Evolutionary conservation across 176 grass and related monocot species (phyloP).

Genomic region (Aegilops sharonensis): DNA sequence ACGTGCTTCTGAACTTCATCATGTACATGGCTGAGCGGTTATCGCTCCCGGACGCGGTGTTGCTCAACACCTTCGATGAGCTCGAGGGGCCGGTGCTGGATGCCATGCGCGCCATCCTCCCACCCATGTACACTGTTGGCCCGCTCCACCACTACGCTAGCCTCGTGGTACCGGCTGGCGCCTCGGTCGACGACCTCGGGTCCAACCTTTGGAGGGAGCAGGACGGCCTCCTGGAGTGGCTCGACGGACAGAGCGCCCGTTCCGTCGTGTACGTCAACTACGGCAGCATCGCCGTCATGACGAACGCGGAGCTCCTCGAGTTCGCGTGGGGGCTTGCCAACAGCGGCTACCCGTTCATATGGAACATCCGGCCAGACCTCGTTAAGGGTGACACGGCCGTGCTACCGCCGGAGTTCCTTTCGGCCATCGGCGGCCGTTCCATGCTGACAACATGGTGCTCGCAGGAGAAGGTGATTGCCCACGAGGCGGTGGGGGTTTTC

Average conservation of each 20-base stretch:
- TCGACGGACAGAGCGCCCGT: neutral
- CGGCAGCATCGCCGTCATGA: conserved; percentile 16
- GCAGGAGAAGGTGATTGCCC: conserved; percentile 53
- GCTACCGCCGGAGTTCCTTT: conserved; percentile 32
- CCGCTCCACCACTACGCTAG: conserved; percentile 32
- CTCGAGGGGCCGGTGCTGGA: conserved; percentile 18
- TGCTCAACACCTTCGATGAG: conserved; percentile 34
- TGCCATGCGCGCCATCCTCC: conserved; percentile 21
- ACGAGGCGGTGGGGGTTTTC: conserved; percentile 50
- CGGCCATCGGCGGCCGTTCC: conserved; percentile 21
- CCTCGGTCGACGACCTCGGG: neutral
- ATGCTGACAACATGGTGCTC: conserved; percentile 57
- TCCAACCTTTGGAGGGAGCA: conserved; percentile 63
- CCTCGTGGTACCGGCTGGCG: neutral
- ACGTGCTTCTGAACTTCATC: too few species aligned
- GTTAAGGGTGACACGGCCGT: conserved; percentile 21
- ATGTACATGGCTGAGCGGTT: conserved; percentile 9
- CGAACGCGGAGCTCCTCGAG: conserved; percentile 31
- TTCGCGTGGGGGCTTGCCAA: conserved; percentile 65
- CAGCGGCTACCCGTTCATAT: conserved; percentile 44
- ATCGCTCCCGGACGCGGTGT: neutral
- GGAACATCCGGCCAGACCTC: conserved; percentile 52
- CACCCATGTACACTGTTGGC: conserved; percentile 38
- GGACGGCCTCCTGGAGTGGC: conserved; percentile 33
- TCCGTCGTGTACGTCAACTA: conserved; percentile 11